Base-by-base conservation (phyloP, 2,329 filamentous ascomycete species). In the Trichoderma simmonsii region DNA sequence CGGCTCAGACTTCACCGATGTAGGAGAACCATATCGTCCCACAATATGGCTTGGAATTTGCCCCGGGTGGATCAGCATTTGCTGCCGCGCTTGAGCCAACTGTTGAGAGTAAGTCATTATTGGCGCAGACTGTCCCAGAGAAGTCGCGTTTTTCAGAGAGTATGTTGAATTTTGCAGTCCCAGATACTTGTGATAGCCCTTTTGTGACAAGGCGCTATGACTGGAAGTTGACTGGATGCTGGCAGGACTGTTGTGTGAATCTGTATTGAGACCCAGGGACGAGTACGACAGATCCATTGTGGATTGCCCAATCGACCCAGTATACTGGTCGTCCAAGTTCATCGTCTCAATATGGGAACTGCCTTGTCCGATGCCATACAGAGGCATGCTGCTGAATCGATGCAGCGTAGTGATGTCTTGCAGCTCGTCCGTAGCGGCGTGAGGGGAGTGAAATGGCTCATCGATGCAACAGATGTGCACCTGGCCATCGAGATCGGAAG, bases 301-400 rank as follows among this genome's bases (percentile, higher is more conserved):
- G 57, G 84, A 81, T 61, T 85, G 83, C 74, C 85, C 57, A 34
- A 84, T 43, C 84, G 83, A n/a, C 85, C 83, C 82, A 65, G 88
- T 86, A 78, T 88, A 88, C 71, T 85, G 81, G 7, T 83, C 76
- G 74, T 84, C 85, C 12, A 87, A 85, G 79, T 87, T 88, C 85
- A 90, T 87, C 14, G 88, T 90, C 36, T 88, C 88, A 6, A 91
- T 86, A 14, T 86, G 87, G 11, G 89, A 88, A 75, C 90, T 90
- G 77, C 84, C 86, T 74, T 89, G 87, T 71, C 91, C 89, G 1
- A 89, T 86, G 34, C 90, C 84, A 75, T 89, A 91, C 7, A 56
- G 51, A 3, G 84, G 82, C 76, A 87, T 81, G 77, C 83, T 85
- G 6, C 83, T 76, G n/a, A 83, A 82, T 68, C 85, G 83, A 74